These are phyloP conservation scores for Arthrobotrys conoides DNA, from an alignment of 2,329 filamentous ascomycete species.

Conservation along the genomic window DNA sequence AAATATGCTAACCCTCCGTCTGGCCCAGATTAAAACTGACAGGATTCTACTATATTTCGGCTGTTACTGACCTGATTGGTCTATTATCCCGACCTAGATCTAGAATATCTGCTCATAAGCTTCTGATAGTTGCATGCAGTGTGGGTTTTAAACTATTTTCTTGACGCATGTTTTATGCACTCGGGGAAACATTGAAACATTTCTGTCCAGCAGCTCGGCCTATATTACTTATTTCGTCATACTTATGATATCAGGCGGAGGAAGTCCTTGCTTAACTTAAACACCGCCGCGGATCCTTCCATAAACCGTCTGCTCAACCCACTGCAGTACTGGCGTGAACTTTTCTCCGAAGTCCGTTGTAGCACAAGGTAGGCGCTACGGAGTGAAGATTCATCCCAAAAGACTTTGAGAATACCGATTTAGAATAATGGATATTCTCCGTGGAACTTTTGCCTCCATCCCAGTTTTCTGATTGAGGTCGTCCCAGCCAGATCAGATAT, in stretches of 20 bases:
- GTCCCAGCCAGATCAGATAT: neutral
- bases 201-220: neutral
- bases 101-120: slow-evolving; percentile 23
- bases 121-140: slow-evolving; percentile 19
- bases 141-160: neutral
- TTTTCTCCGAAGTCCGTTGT: neutral
- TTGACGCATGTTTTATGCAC: slow-evolving; percentile 5
- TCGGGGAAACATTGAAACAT: slow-evolving; percentile 10
- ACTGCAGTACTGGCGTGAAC: neutral
- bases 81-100: neutral
- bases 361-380: neutral
- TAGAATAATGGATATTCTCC: neutral
- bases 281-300: neutral
- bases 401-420: neutral
- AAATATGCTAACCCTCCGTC: neutral
- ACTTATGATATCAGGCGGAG: neutral
- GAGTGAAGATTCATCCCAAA: no score
- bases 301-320: slow-evolving; percentile 5
- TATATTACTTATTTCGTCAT: slow-evolving; percentile 5
- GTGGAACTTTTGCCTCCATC: neutral
- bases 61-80: neutral
- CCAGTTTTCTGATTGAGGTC: neutral
- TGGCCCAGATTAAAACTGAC: neutral
- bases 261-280: neutral
- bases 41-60: neutral